Percentiles rank a stretch among this genome's conserved stretches.
Evolutionary conservation across 306 rosid species (phyloP).

Genomic region (Phaseolus lunatus): DNA sequence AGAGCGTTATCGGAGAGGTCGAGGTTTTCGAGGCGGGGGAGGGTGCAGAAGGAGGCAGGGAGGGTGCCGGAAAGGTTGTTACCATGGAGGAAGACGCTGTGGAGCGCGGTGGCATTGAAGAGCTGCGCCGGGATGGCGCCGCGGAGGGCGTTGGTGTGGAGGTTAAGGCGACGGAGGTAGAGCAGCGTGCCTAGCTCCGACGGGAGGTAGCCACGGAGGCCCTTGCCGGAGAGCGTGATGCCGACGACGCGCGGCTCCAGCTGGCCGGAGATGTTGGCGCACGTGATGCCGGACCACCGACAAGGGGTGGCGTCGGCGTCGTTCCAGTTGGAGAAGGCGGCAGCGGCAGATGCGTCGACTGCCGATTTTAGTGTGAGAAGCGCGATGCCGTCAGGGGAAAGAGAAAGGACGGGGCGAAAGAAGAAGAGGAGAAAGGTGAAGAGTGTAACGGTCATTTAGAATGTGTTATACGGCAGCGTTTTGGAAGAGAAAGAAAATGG

Average conservation of each 20-base stretch:
- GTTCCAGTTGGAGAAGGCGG: conserved; percentile 78
- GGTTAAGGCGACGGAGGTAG: conserved; percentile 87
- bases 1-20: conserved; percentile 89
- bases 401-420: conserved; percentile 46
- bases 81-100: conserved; percentile 78
- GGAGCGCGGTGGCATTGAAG: conserved; percentile 90
- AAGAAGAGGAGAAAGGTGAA: neutral
- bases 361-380: conserved; percentile 94
- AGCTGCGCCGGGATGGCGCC: conserved; percentile 83
- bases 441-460: conserved; percentile 43
- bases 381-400: conserved; percentile 87
- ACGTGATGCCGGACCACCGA: conserved; percentile 86
- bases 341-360: conserved; percentile 57
- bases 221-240: conserved; percentile 69
- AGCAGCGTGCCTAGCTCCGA: conserved; percentile 84
- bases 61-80: conserved; percentile 88
- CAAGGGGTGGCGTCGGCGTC: conserved; percentile 76
- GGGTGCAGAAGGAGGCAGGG: conserved; percentile 70
- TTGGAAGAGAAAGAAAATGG: neutral
- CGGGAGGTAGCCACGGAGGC: conserved; percentile 87
- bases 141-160: conserved; percentile 72
- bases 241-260: conserved; percentile 85
- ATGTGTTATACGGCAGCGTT: conserved; percentile 27
- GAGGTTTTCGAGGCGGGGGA: conserved; percentile 81
- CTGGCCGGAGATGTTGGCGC: conserved; percentile 67